These are phyloP conservation scores for Suhomyces coccinellae DNA, from an alignment of 1,139 yeast species.

Conservation along the genomic window DNA sequence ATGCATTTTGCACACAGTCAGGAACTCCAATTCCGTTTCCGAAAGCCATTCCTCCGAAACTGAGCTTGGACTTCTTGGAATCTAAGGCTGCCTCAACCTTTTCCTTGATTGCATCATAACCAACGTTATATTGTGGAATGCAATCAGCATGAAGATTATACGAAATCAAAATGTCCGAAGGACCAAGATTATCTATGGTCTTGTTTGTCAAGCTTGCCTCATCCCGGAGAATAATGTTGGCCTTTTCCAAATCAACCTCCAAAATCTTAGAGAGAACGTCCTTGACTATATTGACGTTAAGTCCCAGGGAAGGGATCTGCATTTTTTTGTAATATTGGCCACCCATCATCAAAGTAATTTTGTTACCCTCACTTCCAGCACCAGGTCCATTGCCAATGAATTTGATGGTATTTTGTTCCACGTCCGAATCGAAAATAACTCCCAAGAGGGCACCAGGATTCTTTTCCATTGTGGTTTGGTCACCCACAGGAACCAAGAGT, in stretches of 20 bases:
- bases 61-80: constrained; percentile 43
- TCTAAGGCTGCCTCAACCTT: constrained; percentile 31
- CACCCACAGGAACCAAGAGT: constrained; percentile 68
- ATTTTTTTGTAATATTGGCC: constrained; percentile 56
- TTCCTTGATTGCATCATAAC: constrained; percentile 56
- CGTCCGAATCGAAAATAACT: constrained; percentile 85
- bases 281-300: constrained; percentile 46
- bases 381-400: background rate
- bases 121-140: constrained; percentile 81
- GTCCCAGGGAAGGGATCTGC: constrained; percentile 47
- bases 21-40: constrained; percentile 89
- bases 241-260: constrained; percentile 39
- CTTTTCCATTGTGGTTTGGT: constrained; percentile 18
- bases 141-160: constrained; percentile 49
- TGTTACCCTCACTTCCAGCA: constrained; percentile 20
- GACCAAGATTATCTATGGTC: constrained; percentile 20
- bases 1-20: constrained; percentile 70
- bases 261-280: constrained; percentile 52
- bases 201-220: constrained; percentile 27
- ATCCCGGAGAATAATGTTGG: constrained; percentile 27
- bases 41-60: constrained; percentile 80
- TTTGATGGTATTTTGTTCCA: constrained; percentile 50
- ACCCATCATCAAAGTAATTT: constrained; percentile 87
- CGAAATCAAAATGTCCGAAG: constrained; percentile 37
- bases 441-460: constrained; percentile 74